phyloP scores from a whole-genome alignment of 106 monocot species.

The Phalaenopsis aphrodite region DNA sequence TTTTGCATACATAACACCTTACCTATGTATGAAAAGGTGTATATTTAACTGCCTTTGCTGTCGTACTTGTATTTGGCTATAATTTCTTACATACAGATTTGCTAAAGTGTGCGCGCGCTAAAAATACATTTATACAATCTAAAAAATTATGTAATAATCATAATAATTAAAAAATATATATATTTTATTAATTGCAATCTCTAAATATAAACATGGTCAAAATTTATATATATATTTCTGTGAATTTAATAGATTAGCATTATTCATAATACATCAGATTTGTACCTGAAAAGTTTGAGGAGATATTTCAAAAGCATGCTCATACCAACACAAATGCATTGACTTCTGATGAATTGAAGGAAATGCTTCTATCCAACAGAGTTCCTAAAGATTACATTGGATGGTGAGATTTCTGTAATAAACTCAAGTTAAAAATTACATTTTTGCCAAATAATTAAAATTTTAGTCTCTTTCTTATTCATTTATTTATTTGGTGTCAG shows the following conservation, averaged over 20 bases:
- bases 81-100: no score
- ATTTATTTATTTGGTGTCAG: slow-evolving; percentile 18
- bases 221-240: not conserved
- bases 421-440: not conserved
- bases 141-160: no score
- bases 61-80: no score
- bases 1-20: no score
- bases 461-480: no score
- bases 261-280: slow-evolving; percentile 26
- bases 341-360: slow-evolving; percentile 48
- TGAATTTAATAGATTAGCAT: not conserved
- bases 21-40: no score
- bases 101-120: no score
- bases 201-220: not conserved
- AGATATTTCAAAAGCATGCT: slow-evolving; percentile 55
- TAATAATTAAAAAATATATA: no score
- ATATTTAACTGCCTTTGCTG: no score
- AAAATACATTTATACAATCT: no score
- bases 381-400: slow-evolving; percentile 48
- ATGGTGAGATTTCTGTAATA: slow-evolving; percentile 31
- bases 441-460: not conserved
- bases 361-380: slow-evolving; percentile 46
- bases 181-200: not conserved
- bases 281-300: slow-evolving; percentile 63
- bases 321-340: slow-evolving; percentile 39